Evolutionary conservation across 345 rosid genomes (phyloP).

Genomic region (Kernera saxatilis): DNA sequence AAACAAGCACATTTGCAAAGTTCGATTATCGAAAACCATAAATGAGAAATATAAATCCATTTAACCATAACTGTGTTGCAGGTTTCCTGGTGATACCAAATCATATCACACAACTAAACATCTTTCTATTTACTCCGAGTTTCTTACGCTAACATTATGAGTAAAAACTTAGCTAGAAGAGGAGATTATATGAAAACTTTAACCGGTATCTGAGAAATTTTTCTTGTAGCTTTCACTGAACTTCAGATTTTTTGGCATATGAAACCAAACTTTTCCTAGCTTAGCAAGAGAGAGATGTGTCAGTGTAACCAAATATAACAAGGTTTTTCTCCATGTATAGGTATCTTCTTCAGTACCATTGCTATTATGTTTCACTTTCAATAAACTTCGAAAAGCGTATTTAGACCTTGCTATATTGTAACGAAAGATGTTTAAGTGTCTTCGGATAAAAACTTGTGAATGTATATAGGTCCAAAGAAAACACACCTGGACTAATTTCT

Average conservation of each 20-base stretch:
- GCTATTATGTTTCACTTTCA: not conserved
- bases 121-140: not conserved
- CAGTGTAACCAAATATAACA: not conserved
- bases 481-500: conserved; percentile 51
- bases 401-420: not conserved
- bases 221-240: no score
- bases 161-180: no score
- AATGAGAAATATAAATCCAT: not conserved
- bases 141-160: not conserved
- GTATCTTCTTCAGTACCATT: not conserved
- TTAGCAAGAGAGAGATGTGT: not conserved
- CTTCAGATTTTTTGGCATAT: not conserved
- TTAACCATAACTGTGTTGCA: no score
- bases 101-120: no score
- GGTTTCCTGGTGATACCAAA: no score
- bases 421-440: not conserved
- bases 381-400: not conserved
- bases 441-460: not conserved
- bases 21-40: not conserved
- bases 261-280: not conserved
- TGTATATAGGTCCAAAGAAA: not conserved
- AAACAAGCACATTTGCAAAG: not conserved
- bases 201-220: no score
- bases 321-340: not conserved
- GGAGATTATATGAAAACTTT: no score